Evolutionary conservation across 305 asterid species (phyloP).

Genomic region (Striga hermonthica): DNA sequence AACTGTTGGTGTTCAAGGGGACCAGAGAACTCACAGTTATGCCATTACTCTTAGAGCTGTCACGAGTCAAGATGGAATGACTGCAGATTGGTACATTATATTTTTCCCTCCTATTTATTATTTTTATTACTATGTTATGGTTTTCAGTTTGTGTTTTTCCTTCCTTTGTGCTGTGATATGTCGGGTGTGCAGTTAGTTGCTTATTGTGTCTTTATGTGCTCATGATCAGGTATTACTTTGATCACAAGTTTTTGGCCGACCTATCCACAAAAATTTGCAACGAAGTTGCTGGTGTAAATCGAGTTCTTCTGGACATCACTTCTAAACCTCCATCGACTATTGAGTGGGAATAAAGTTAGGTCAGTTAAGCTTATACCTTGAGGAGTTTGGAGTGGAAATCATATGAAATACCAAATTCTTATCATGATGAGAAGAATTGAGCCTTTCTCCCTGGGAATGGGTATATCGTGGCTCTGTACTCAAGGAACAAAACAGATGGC

Average conservation of each 20-base stretch:
- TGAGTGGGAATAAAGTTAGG: slow-evolving; percentile 73
- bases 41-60: slow-evolving; percentile 92
- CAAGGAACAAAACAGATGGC: neutral
- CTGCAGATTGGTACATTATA: slow-evolving; percentile 81
- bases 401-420: too few relatives aligned
- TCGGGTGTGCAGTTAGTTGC: neutral
- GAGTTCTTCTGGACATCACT: slow-evolving; percentile 90
- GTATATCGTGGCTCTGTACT: neutral
- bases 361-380: neutral
- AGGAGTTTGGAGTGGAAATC: too few relatives aligned
- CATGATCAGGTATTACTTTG: slow-evolving; percentile 77
- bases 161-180: too few relatives aligned
- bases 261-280: slow-evolving; percentile 85
- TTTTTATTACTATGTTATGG: neutral
- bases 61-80: slow-evolving; percentile 98
- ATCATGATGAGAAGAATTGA: neutral
- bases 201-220: slow-evolving; percentile 16
- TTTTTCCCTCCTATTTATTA: neutral
- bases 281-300: slow-evolving; percentile 79
- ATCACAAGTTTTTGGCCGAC: slow-evolving; percentile 77
- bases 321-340: slow-evolving; percentile 98
- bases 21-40: slow-evolving; percentile 85
- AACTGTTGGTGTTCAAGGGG: slow-evolving; percentile 98
- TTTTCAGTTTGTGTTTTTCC: too few relatives aligned
- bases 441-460: neutral